These are phyloP conservation scores for Sporopachydermia lactativora DNA, from an alignment of 805 yeast species.

Conservation along the genomic window DNA sequence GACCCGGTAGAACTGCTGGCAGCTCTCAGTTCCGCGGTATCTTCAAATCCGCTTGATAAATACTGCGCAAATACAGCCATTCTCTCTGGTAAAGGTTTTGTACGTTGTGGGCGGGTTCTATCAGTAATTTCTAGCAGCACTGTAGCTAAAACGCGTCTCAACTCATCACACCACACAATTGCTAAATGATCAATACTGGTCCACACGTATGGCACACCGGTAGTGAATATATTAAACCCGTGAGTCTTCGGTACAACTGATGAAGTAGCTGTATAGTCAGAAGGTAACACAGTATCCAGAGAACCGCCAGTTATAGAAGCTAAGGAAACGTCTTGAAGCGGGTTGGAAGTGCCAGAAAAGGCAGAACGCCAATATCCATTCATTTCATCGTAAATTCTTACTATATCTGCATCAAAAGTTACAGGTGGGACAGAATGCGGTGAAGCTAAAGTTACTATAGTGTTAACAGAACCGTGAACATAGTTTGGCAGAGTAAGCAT, in stretches of 20 bases:
- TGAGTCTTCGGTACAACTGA: conserved; percentile 58
- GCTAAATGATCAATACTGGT: conserved; percentile 91
- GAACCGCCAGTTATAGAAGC: conserved; percentile 87
- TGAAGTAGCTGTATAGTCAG: conserved; percentile 72
- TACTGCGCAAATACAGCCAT: conserved; percentile 36
- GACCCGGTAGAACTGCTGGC: too few species aligned
- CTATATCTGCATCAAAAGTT: conserved; percentile 81
- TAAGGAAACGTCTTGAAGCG: conserved; percentile 47
- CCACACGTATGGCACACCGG: conserved; percentile 87
- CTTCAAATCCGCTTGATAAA: conserved; percentile 45
- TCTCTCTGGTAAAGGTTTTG: conserved; percentile 38
- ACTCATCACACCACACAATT: conserved; percentile 90
- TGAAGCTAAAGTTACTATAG: conserved; percentile 74
- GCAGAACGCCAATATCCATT: conserved; percentile 74
- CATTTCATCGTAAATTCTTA: conserved; percentile 56
- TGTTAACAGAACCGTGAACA: conserved; percentile 54
- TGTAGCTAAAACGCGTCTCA: conserved; percentile 48
- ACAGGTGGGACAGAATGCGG: conserved; percentile 92
- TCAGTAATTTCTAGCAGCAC: conserved; percentile 41
- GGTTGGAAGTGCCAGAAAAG: conserved; percentile 21
- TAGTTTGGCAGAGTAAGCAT: conserved; percentile 74
- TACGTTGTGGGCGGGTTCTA: conserved; percentile 21
- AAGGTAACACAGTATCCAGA: conserved; percentile 66
- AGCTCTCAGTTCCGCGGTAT: conserved; percentile 15
- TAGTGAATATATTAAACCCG: conserved; percentile 73